Percentiles rank a stretch among this genome's conserved stretches.
Evolutionary conservation across 495 filamentous ascomycete genomes (phyloP).

Genomic region (Hyaloscypha bicolor): DNA sequence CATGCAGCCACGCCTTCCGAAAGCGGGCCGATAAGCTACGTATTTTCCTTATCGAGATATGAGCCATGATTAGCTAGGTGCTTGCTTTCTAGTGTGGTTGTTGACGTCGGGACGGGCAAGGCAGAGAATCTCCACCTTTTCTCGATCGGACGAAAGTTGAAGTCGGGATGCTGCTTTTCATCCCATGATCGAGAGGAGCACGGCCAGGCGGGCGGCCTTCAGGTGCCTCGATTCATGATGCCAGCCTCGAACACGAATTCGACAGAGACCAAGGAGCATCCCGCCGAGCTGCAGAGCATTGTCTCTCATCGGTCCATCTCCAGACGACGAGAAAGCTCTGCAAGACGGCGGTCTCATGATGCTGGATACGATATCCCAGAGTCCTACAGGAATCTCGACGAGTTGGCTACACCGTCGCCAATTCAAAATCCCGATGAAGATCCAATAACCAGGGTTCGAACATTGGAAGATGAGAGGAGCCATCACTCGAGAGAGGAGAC

Average conservation of each 20-base stretch:
- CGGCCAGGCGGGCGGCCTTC: background rate
- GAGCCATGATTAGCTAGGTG: background rate
- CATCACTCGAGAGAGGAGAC: background rate
- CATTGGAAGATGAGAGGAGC: constrained; percentile 20
- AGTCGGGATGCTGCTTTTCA: background rate
- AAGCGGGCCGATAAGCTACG: background rate
- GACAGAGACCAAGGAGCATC: background rate
- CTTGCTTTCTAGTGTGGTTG: background rate
- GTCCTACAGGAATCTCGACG: constrained; percentile 48
- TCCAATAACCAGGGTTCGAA: constrained; percentile 25
- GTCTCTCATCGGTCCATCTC: background rate
- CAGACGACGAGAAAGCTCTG: background rate
- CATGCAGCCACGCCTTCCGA: background rate
- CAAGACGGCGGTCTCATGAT: background rate
- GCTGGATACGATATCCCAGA: constrained; percentile 23
- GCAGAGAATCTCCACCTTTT: background rate
- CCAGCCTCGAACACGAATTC: background rate
- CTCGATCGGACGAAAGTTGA: too few species aligned
- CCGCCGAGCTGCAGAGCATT: background rate
- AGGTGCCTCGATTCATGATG: constrained; percentile 5
- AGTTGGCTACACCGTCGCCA: constrained; percentile 44
- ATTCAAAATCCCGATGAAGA: constrained; percentile 47
- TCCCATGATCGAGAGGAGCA: background rate
- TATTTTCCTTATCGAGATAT: background rate
- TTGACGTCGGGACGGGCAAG: background rate